Base-by-base conservation (phyloP, 805 yeast genomes). In the Blastobotrys chiropterorum region DNA sequence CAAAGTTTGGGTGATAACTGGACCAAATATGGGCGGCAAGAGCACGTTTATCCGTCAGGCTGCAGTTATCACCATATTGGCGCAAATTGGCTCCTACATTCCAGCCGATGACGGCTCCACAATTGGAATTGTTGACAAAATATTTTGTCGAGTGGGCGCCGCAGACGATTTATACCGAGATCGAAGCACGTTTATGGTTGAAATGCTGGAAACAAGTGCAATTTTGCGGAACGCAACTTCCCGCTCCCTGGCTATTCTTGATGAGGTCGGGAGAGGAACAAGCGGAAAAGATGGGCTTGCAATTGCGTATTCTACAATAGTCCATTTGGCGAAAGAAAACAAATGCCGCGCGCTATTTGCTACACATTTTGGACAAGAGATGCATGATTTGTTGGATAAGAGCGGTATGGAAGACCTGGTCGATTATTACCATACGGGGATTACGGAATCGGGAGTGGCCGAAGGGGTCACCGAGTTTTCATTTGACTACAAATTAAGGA, bases 1-100 rank as follows among this genome's bases (percentile, higher is more conserved):
- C 3, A 56, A 67, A 3, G 62, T 78, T 1, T 77, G 86, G 72
- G 73, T 88, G 15, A 79, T 88, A n/a, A 85, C 95, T 0, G 96
- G 96, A 0, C 96, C 96, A 0, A 88, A 88, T 62, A 85, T 86
- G 90, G 95, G 95, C 2, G 95, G 95, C 1, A 87, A 87, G 64
- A 82, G 90, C 1, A 82, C 90, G 0, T 83, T 81, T 59, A 83
- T 85, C 7, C 77, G 87, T 42, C 90, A 85, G 53, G 73, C 82
- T 16, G 95, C 94, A 0, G 64, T 86, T 3, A 70, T 79, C 11
- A 80, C 80, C 2, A 76, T 87, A 2, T 73, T 87, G 79, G 80
- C 85, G 0, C 96, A 87, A 63, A 74, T 85, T 5, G 96, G 96
- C 0, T 76, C 86, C 56, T 86, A 71, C 63, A 77, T 88, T 2